Conservation (phyloP, 805 yeast species). For the Lachancea mirantina region DNA sequence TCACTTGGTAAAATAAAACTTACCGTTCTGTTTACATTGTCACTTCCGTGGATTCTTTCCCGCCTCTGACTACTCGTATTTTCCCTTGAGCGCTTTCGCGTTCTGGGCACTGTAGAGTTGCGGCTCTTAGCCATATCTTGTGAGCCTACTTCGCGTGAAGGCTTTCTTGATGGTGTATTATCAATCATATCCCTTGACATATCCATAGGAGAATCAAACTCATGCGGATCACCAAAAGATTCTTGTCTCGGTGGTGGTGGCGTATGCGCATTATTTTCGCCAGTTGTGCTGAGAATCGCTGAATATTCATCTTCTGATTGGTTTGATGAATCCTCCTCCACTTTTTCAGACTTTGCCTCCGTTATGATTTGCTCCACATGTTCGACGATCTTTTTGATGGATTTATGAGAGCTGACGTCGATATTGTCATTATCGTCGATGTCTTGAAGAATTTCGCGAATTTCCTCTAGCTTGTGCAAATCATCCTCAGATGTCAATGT, state of each 20-base stretch:
- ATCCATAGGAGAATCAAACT: too few relatives aligned
- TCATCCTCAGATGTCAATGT: slow-evolving; percentile 32
- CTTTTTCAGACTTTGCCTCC: too few relatives aligned
- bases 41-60: slow-evolving; percentile 2
- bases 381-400: slow-evolving; percentile 28
- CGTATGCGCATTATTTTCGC: slow-evolving; percentile 1
- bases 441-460: slow-evolving; percentile 25
- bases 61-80: background rate
- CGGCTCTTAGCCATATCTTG: too few relatives aligned
- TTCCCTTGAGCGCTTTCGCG: slow-evolving; percentile 1
- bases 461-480: slow-evolving; percentile 20
- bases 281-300: slow-evolving; percentile 14
- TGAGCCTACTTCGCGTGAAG: too few relatives aligned
- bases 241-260: too few relatives aligned
- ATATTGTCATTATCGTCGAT: slow-evolving; percentile 26
- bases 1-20: slow-evolving; percentile 8
- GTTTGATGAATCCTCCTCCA: slow-evolving; percentile 5
- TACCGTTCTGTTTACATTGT: slow-evolving; percentile 4
- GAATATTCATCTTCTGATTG: slow-evolving; percentile 13
- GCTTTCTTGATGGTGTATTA: too few relatives aligned
- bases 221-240: too few relatives aligned
- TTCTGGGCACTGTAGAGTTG: too few relatives aligned
- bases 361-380: slow-evolving; percentile 11
- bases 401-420: slow-evolving; percentile 32
- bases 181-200: too few relatives aligned